Conservation (phyloP, 2,329 filamentous ascomycete species). For the Paradendryphiella salina region DNA sequence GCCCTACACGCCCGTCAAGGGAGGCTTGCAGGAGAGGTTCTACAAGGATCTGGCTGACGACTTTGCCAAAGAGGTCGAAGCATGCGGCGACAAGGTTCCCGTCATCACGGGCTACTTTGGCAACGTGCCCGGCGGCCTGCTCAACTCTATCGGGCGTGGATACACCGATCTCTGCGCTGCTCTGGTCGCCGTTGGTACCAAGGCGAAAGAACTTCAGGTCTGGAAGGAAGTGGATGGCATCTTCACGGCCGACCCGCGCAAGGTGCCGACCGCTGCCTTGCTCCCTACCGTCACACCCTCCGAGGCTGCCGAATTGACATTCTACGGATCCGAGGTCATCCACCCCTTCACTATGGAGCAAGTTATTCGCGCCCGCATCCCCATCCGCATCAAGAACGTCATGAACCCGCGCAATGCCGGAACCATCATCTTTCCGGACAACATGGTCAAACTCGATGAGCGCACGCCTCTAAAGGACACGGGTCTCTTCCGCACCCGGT, state of each 20-base stretch:
- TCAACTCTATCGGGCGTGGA: slow-evolving; percentile 89
- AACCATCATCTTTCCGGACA: slow-evolving; percentile 81
- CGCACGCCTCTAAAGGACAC: slow-evolving; percentile 62
- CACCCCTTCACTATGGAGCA: slow-evolving; percentile 99
- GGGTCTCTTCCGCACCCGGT: slow-evolving; percentile 55
- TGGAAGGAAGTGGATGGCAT: slow-evolving; percentile 99
- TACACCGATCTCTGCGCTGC: slow-evolving; percentile 97
- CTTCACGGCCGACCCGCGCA: slow-evolving; percentile 82
- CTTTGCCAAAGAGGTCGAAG: slow-evolving; percentile 49
- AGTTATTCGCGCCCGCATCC: slow-evolving; percentile 73
- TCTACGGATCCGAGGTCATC: slow-evolving; percentile 80
- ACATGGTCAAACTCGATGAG: slow-evolving; percentile 57
- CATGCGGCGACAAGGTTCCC: slow-evolving; percentile 51
- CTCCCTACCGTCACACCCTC: slow-evolving; percentile 86
- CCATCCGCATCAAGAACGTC: slow-evolving; percentile 89
- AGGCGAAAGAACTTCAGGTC: slow-evolving; percentile 86
- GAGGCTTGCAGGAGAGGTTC: slow-evolving; percentile 51
- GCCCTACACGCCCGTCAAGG: slow-evolving; percentile 53
- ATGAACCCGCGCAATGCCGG: slow-evolving; percentile 80
- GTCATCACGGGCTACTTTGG: slow-evolving; percentile 89
- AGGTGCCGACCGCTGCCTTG: slow-evolving; percentile 91
- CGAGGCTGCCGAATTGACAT: slow-evolving; percentile 91
- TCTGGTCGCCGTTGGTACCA: slow-evolving; percentile 83
- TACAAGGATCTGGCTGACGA: slow-evolving; percentile 50
- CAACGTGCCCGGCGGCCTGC: slow-evolving; percentile 83